Evolutionary conservation across 257 asterid species (phyloP).

Genomic region (Knoxia roxburghii): DNA sequence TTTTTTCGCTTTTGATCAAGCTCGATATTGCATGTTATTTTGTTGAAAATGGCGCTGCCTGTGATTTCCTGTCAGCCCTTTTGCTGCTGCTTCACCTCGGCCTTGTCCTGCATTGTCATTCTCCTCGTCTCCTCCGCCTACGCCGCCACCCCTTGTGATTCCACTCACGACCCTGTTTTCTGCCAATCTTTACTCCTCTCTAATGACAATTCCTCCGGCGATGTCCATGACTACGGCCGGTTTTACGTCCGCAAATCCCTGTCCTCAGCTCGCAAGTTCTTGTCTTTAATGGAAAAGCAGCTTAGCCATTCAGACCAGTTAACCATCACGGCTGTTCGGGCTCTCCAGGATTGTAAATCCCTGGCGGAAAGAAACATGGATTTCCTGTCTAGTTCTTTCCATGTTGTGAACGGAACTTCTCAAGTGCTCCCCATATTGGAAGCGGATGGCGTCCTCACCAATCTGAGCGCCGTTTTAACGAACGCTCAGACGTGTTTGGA

Average conservation of each 20-base stretch:
- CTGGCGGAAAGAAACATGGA: constrained; percentile 61
- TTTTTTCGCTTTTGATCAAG: too few species aligned
- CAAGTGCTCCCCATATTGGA: constrained; percentile 24
- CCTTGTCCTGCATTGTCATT: constrained; percentile 9
- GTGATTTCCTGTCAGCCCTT: too few species aligned
- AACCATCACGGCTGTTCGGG: constrained; percentile 44
- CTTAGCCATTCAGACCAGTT: constrained; percentile 27
- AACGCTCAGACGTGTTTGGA: constrained; percentile 66
- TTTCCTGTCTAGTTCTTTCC: constrained; percentile 24
- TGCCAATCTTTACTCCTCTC: constrained; percentile 45
- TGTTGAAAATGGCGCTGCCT: too few species aligned
- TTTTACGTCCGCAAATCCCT: constrained; percentile 51
- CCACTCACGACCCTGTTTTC: constrained; percentile 27
- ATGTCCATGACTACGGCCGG: constrained; percentile 53
- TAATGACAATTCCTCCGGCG: constrained; percentile 37
- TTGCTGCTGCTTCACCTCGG: background rate
- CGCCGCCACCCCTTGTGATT: constrained; percentile 12
- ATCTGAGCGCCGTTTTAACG: constrained; percentile 64
- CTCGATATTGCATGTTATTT: too few species aligned
- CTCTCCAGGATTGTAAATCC: constrained; percentile 59
- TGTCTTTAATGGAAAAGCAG: constrained; percentile 35
- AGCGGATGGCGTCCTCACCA: constrained; percentile 60
- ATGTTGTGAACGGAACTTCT: constrained; percentile 28
- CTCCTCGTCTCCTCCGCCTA: background rate
- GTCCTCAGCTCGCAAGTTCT: constrained; percentile 39